Evolutionary conservation across 108 stramenopile genomes (phyloP), one percentile per base, ranked within the genome.

Genomic region (Bacterosira constricta): DNA sequence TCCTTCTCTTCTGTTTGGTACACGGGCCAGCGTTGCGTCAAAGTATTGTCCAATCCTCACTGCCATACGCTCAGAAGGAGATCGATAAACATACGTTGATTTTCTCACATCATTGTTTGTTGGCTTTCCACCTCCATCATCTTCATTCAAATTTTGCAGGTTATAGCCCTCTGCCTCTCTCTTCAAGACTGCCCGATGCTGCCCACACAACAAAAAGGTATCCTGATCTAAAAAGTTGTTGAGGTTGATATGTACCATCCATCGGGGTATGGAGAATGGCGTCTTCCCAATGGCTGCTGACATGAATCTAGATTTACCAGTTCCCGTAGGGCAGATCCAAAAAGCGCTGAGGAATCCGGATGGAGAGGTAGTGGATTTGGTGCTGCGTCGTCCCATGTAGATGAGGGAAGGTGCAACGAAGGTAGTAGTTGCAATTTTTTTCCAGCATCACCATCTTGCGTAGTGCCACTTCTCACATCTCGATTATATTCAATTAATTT

Each of bases 211-310:
- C 1, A 90, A 72, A 68, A 71, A 77, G 6, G 89, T 90, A 71
- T 90, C 89, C 69, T 90, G 89, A 35, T 90, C 89, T 31, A 90
- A 57, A 54, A 90, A 90, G 49, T 85, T 85, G 55, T 86, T 81
- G 23, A 85, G 27, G 32, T 57, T 32, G 12, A 85, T 29, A 46
- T 86, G 69, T 0, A 67, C 38, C 26, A 88, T 27, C 89, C 89
- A 90, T 32, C 85, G 56, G 26, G 85, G 87, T 1, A 69, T 18
- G 15, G 45, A 2, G 31, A 84, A 50, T 1, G 74, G 64, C 9
- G 70, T n/a, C 39, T 82, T 75, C 15, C 71, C 54, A 42, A 85
- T 51, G 3, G 67, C 60, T 18, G 83, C 84, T 12, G 73, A 60
- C 80, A 90, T 75, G 72, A 90, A 90, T 30, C 89, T 57, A 10